Evolutionary conservation across 2,329 filamentous ascomycete species (phyloP).

Genomic region (Lachnellula hyalina): DNA sequence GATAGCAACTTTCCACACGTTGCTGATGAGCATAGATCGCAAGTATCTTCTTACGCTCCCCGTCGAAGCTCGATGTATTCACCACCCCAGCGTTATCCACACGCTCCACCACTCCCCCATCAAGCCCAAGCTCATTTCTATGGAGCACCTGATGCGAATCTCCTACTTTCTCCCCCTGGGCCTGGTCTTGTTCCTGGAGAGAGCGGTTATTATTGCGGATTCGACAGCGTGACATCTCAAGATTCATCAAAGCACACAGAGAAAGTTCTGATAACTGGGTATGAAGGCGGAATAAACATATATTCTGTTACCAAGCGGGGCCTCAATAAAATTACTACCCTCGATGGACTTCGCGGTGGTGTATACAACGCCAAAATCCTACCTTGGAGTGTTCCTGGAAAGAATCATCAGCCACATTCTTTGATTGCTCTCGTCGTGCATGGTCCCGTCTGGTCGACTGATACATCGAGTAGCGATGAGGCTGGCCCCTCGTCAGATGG

Average conservation of each 20-base stretch:
- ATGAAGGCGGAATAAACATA: constrained; percentile 73
- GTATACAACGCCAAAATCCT: constrained; percentile 80
- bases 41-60: constrained; percentile 36
- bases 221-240: constrained; percentile 58
- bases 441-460: constrained; percentile 55
- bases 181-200: constrained; percentile 58
- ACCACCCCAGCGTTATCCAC: constrained; percentile 41
- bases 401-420: constrained; percentile 56
- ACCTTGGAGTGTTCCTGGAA: constrained; percentile 55
- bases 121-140: constrained; percentile 75
- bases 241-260: constrained; percentile 36
- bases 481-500: constrained; percentile 18
- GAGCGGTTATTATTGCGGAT: constrained; percentile 72
- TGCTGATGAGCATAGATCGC: constrained; percentile 46
- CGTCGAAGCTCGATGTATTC: constrained; percentile 50
- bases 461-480: constrained; percentile 19
- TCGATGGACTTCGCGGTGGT: constrained; percentile 73
- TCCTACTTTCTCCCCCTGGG: constrained; percentile 44
- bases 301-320: constrained; percentile 68
- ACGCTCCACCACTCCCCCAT: constrained; percentile 65
- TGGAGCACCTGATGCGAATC: constrained; percentile 66
- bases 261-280: constrained; percentile 70
- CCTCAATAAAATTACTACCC: constrained; percentile 60
- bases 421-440: constrained; percentile 77
- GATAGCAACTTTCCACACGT: constrained; percentile 22